phyloP scores from a whole-genome alignment of 441 rosid genomes.

The Brassica balearica region DNA sequence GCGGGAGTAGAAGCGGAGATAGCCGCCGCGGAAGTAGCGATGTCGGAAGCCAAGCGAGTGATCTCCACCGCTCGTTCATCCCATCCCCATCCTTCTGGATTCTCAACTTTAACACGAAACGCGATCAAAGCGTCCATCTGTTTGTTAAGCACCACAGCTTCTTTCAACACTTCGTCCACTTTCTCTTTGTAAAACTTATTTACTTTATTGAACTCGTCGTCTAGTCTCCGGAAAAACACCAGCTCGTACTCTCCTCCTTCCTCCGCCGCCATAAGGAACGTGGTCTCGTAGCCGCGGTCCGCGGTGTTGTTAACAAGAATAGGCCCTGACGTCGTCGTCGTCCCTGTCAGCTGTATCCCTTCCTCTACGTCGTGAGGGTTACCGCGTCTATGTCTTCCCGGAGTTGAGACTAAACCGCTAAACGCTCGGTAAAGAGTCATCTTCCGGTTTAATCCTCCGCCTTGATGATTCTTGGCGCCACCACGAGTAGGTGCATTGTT shows the following conservation, averaged over 20 bases:
- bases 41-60: slow-evolving; percentile 62
- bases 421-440: slow-evolving; percentile 60
- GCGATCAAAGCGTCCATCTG: slow-evolving; percentile 90
- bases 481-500: slow-evolving; percentile 40
- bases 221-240: slow-evolving; percentile 63
- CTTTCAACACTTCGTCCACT: slow-evolving; percentile 62
- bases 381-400: slow-evolving; percentile 18
- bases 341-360: slow-evolving; percentile 34
- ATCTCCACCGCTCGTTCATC: slow-evolving; percentile 55
- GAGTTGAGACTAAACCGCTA: slow-evolving; percentile 58
- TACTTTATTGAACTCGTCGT: slow-evolving; percentile 70
- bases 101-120: slow-evolving; percentile 74
- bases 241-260: slow-evolving; percentile 47
- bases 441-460: slow-evolving; percentile 47
- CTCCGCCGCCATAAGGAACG: slow-evolving; percentile 52
- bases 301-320: slow-evolving; percentile 32
- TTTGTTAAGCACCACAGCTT: slow-evolving; percentile 34
- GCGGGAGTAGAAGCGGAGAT: slow-evolving; percentile 51
- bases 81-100: slow-evolving; percentile 53
- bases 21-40: slow-evolving; percentile 46
- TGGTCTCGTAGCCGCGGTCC: slow-evolving; percentile 44
- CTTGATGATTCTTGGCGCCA: slow-evolving; percentile 12
- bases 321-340: slow-evolving; percentile 4
- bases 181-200: slow-evolving; percentile 56
- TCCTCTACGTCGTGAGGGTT: slow-evolving; percentile 52